phyloP scores from a whole-genome alignment of 2,329 filamentous ascomycete genomes.

The Periconia sp. region DNA sequence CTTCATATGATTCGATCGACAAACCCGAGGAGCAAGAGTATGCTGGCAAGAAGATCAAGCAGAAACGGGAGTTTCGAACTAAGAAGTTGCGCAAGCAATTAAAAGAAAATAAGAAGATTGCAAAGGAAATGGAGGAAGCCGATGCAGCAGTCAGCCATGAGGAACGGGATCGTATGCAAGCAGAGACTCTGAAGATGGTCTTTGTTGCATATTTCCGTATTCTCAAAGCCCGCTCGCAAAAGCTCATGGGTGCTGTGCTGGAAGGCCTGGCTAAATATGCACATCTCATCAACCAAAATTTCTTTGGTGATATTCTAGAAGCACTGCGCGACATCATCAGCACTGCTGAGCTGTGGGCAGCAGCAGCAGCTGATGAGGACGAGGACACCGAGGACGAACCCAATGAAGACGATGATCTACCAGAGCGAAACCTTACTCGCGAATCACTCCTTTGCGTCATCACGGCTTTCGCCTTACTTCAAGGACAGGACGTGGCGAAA shows the following conservation, averaged over 20 bases:
- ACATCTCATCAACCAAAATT: conserved; percentile 97
- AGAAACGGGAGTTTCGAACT: conserved; percentile 82
- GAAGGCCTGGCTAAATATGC: conserved; percentile 93
- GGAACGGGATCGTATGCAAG: conserved; percentile 89
- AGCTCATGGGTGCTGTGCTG: conserved; percentile 94
- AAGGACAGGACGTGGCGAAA: conserved; percentile 89
- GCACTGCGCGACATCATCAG: conserved; percentile 90
- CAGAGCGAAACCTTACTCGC: conserved; percentile 70
- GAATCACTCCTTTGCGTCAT: conserved; percentile 92
- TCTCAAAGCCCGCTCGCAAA: conserved; percentile 76
- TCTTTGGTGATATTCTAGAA: conserved; percentile 95
- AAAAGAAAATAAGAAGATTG: conserved; percentile 82
- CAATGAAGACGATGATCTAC: conserved; percentile 49
- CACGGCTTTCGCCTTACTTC: conserved; percentile 93
- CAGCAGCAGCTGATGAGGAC: conserved; percentile 47
- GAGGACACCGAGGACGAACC: conserved; percentile 57
- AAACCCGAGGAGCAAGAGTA: conserved; percentile 51
- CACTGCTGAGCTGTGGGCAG: conserved; percentile 60
- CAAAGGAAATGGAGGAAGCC: conserved; percentile 91
- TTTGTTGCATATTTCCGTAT: conserved; percentile 96
- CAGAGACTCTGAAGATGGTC: conserved; percentile 92
- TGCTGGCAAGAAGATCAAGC: conserved; percentile 63
- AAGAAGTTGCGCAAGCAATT: conserved; percentile 82
- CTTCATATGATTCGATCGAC: conserved; percentile 76
- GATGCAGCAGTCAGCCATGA: conserved; percentile 91